Evolutionary conservation across 2,329 filamentous ascomycete genomes (phyloP), one percentile per base, ranked within the genome.

Genomic region (Akanthomyces uredinophilus): DNA sequence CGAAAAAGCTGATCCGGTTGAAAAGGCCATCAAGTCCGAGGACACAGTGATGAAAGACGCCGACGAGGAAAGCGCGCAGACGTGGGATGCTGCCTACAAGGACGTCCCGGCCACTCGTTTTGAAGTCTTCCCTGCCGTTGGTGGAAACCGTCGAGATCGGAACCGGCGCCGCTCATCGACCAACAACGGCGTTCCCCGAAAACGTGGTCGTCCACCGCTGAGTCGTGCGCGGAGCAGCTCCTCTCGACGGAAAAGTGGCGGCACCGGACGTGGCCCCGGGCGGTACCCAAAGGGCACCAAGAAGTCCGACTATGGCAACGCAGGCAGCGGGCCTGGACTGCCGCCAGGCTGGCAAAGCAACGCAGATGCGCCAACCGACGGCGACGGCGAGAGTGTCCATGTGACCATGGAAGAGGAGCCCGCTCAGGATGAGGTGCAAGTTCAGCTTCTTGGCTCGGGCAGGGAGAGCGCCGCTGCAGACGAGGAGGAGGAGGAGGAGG

Each of bases 101-200:
- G 74, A 78, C 53, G 89, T 95, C 29, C 89, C 90, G 3, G 79
- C 86, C 0, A 86, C 80, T 1, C 84, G 91, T 39, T 96, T 92
- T 72, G 88, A 92, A 68, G 85, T 95, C 46, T 94, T 90, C 69
- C 91, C 91, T 10, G 84, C 88, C 0, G 75, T 89, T 10, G 77
- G 76, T 13, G 75, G 75, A 1, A 75, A 78, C 57, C 79, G 83
- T 24, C 78, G 83, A 7, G 70, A 81, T 50, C 77, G 82, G 18
- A 70, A 77, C 13, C 77, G 82, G 22, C 70, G 75, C 73, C 8
- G 74, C 78, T 49, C 49, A 5, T 53, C 46, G 5, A 24, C 49
- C 39, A 55, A 49, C 18, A 61, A 62, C 6, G 43, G 53, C 20
- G 37, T 43, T 10, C 27, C 53, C 10, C 61, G 61, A 16, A 58